phyloP scores from a whole-genome alignment of 768 basidiomycete species.

The Antrodiella citrinella region DNA sequence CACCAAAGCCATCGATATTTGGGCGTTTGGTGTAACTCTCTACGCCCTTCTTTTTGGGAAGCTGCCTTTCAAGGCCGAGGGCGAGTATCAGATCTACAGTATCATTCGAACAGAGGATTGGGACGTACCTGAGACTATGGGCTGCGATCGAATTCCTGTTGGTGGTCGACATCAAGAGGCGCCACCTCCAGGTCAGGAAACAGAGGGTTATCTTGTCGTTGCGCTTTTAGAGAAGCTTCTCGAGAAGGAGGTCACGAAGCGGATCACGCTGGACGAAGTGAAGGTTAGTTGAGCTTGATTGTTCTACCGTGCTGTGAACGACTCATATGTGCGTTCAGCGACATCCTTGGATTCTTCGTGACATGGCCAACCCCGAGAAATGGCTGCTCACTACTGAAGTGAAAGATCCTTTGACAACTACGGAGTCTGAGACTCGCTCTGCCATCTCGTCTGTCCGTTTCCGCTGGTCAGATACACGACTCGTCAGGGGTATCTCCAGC shows the following conservation, averaged over 20 bases:
- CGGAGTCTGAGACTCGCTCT: slow-evolving; percentile 67
- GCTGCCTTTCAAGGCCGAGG: slow-evolving; percentile 63
- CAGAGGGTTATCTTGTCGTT: slow-evolving; percentile 41
- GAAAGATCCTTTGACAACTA: slow-evolving; percentile 47
- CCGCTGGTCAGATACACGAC: slow-evolving; percentile 45
- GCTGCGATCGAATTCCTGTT: slow-evolving; percentile 55
- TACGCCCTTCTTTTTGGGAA: slow-evolving; percentile 90
- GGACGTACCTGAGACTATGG: slow-evolving; percentile 60
- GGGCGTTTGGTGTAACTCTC: slow-evolving; percentile 94
- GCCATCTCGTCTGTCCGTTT: slow-evolving; percentile 65
- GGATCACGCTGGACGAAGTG: slow-evolving; percentile 74
- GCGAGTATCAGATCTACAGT: slow-evolving; percentile 72
- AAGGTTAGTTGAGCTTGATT: slow-evolving; percentile 46
- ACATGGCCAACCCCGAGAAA: slow-evolving; percentile 51
- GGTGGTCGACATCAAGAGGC: slow-evolving; percentile 46
- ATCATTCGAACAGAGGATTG: slow-evolving; percentile 76
- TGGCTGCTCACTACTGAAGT: slow-evolving; percentile 68
- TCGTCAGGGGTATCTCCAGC: slow-evolving; percentile 38
- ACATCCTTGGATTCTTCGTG: slow-evolving; percentile 60
- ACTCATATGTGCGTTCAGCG: slow-evolving; percentile 27
- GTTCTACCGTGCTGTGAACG: neutral
- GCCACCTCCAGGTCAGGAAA: slow-evolving; percentile 22
- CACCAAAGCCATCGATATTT: slow-evolving; percentile 92
- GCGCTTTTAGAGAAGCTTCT: slow-evolving; percentile 68
- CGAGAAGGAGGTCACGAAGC: slow-evolving; percentile 66